These are phyloP conservation scores for Candida tetrigidarum DNA, from an alignment of 1,139 yeast species.

Conservation along the genomic window DNA sequence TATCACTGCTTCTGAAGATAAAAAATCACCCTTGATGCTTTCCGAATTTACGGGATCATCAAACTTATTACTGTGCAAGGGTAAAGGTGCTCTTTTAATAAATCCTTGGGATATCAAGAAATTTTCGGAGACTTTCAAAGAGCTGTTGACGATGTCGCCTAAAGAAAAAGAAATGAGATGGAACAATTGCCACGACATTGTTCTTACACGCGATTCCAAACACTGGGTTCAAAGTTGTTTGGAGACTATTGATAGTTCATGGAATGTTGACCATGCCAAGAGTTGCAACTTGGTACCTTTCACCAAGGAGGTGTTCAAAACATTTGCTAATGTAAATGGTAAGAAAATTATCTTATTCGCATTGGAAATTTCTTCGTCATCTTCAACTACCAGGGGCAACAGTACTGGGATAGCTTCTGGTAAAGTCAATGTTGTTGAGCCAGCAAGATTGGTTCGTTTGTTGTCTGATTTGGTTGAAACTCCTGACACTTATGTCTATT, in stretches of 20 bases:
- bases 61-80: constrained; percentile 55
- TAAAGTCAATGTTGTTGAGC: constrained; percentile 39
- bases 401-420: constrained; percentile 23
- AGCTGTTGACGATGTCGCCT: constrained; percentile 64
- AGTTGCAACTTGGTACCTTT: constrained; percentile 30
- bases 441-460: constrained; percentile 53
- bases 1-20: constrained; percentile 71
- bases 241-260: constrained; percentile 58
- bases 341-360: constrained; percentile 60
- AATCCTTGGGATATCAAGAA: constrained; percentile 89
- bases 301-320: constrained; percentile 35
- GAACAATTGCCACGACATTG: constrained; percentile 60
- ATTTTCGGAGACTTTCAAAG: constrained; percentile 63
- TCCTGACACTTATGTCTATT: constrained; percentile 66
- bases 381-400: constrained; percentile 22
- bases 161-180: constrained; percentile 66
- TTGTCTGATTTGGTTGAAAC: constrained; percentile 52
- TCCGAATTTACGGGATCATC: constrained; percentile 98
- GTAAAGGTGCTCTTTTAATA: constrained; percentile 72
- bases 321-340: constrained; percentile 34
- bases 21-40: constrained; percentile 79
- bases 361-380: constrained; percentile 47
- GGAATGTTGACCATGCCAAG: constrained; percentile 57
- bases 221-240: constrained; percentile 74
- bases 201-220: constrained; percentile 69